phyloP scores from a whole-genome alignment of 345 rosid species.

The Brassica nigra region DNA sequence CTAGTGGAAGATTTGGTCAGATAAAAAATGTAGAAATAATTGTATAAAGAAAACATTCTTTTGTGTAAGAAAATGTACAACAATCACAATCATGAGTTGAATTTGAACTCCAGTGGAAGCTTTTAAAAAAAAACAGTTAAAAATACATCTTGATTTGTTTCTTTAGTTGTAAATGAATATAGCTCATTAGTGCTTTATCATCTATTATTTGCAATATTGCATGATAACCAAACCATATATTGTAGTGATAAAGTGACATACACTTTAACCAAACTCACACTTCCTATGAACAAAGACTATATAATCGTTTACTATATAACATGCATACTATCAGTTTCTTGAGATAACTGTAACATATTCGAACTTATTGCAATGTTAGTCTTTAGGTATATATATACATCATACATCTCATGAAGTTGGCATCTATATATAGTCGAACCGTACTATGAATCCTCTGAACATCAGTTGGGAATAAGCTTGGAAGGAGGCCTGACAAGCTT shows the following conservation, averaged over 20 bases:
- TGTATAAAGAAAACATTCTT: slow-evolving; percentile 40
- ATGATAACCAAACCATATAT: slow-evolving; percentile 7
- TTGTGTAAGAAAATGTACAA: slow-evolving; percentile 27
- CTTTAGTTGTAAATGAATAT: background rate
- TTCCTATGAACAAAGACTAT: slow-evolving; percentile 11
- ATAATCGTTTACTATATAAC: background rate
- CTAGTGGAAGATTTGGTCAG: slow-evolving; percentile 29
- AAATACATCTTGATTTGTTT: background rate
- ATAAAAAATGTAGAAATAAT: slow-evolving; percentile 10
- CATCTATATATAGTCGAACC: slow-evolving; percentile 22
- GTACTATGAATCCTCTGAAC: slow-evolving; percentile 7
- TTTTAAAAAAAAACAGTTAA: background rate
- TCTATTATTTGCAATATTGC: background rate
- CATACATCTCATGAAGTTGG: slow-evolving; percentile 24
- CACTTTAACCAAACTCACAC: slow-evolving; percentile 16
- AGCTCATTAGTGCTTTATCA: background rate
- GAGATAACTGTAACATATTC: slow-evolving; percentile 12
- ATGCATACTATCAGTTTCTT: background rate
- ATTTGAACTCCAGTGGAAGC: background rate
- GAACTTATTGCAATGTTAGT: slow-evolving; percentile 23
- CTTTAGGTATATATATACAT: slow-evolving; percentile 5
- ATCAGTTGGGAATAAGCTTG: slow-evolving; percentile 91
- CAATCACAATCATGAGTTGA: background rate
- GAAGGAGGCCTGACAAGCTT: slow-evolving; percentile 80
- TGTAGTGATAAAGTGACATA: background rate